These are phyloP conservation scores for Nakaseomyces sp. DNA, from an alignment of 1,139 yeast species.

Conservation along the genomic window DNA sequence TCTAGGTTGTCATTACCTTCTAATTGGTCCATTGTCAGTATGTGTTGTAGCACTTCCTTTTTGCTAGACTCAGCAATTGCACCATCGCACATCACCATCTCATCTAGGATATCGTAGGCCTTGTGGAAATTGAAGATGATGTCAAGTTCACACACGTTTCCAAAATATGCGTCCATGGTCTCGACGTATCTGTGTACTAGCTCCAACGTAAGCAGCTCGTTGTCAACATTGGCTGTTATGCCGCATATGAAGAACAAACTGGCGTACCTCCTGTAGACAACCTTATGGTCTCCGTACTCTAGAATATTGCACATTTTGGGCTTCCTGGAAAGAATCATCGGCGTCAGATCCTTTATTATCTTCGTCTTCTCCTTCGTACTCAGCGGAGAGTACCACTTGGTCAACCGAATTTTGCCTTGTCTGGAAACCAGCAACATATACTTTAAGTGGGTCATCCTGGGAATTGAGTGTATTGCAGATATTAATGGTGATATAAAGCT, in stretches of 20 bases:
- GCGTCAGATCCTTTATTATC: conserved; percentile 77
- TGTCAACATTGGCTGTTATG: conserved; percentile 52
- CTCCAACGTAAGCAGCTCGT: conserved; percentile 80
- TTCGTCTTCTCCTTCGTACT: conserved; percentile 77
- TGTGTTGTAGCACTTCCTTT: conserved; percentile 66
- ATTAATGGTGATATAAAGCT: too few relatives aligned
- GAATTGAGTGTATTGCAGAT: too few relatives aligned
- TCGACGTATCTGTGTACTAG: conserved; percentile 90
- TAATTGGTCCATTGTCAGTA: conserved; percentile 70
- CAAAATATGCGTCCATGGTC: conserved; percentile 91
- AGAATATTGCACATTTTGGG: conserved; percentile 95
- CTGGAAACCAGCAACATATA: conserved; percentile 76
- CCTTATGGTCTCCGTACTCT: conserved; percentile 81
- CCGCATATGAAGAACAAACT: conserved; percentile 86
- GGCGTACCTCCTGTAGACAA: conserved; percentile 87
- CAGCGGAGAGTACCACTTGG: conserved; percentile 85
- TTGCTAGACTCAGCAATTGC: conserved; percentile 77
- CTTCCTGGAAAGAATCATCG: conserved; percentile 73
- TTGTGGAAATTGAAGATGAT: conserved; percentile 90
- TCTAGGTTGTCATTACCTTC: conserved; percentile 57
- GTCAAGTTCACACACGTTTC: conserved; percentile 92
- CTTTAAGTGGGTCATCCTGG: conserved; percentile 67
- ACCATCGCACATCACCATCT: conserved; percentile 72
- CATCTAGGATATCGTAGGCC: conserved; percentile 89
- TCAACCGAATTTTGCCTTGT: conserved; percentile 88